A percentile compares a stretch with the other conserved stretches of the same genome.
Evolutionary conservation across 345 rosid genomes (phyloP).

Genomic region (Aquilaria sinensis): DNA sequence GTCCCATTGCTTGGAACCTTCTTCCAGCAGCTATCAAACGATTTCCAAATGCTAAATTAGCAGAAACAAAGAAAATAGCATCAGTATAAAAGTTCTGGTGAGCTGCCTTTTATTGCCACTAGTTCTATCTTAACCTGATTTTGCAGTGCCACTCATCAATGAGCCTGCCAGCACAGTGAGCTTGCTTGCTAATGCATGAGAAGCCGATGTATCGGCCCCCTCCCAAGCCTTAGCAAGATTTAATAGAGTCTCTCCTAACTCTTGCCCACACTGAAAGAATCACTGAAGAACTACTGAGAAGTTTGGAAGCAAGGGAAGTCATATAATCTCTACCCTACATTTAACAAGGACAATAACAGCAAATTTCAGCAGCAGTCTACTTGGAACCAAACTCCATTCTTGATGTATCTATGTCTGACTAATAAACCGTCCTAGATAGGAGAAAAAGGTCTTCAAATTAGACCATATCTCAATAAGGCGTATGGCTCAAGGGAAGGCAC

Average conservation of each 20-base stretch:
- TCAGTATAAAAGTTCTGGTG: constrained; percentile 18
- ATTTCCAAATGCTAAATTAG: constrained; percentile 69
- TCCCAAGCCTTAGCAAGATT: constrained; percentile 88
- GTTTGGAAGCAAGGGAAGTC: too few species aligned
- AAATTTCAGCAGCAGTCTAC: too few species aligned
- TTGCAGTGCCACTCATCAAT: constrained; percentile 37
- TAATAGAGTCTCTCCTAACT: constrained; percentile 64
- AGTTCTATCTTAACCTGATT: constrained; percentile 53
- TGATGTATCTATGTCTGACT: too few species aligned
- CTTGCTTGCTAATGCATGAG: constrained; percentile 44
- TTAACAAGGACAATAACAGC: too few species aligned
- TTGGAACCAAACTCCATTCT: too few species aligned
- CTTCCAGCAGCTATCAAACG: constrained; percentile 78
- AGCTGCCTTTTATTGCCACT: constrained; percentile 16
- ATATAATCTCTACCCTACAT: too few species aligned
- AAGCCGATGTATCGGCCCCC: constrained; percentile 62
- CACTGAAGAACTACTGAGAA: neutral
- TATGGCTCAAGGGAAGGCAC: too few species aligned
- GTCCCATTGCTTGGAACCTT: constrained; percentile 91
- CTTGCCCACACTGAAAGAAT: constrained; percentile 67
- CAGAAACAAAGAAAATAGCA: constrained; percentile 23
- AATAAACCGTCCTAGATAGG: too few species aligned
- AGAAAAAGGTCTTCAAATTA: too few species aligned
- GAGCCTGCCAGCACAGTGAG: constrained; percentile 50
- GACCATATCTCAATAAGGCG: too few species aligned